These are phyloP conservation scores for Ascochyta koolunga DNA, from an alignment of 2,329 filamentous ascomycete species.

Conservation along the genomic window DNA sequence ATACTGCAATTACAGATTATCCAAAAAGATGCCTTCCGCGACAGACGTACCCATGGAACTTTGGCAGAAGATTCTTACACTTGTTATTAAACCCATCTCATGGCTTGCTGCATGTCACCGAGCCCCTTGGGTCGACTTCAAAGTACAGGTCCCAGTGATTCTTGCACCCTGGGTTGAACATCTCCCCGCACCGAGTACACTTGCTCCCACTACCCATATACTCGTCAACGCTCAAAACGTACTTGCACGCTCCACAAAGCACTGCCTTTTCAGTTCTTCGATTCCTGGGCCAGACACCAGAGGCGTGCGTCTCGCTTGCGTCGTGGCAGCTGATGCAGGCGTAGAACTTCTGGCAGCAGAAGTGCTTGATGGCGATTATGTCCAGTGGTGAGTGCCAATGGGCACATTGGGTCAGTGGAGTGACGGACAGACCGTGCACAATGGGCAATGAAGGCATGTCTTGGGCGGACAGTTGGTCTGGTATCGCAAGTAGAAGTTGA, in stretches of 20 bases:
- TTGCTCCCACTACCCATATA: constrained; percentile 39
- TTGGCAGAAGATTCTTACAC: too few relatives aligned
- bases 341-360: constrained; percentile 47
- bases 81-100: background rate
- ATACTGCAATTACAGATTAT: too few relatives aligned
- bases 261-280: constrained; percentile 32
- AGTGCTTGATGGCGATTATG: constrained; percentile 47
- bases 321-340: constrained; percentile 46
- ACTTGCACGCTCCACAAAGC: constrained; percentile 40
- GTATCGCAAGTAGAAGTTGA: background rate
- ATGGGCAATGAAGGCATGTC: constrained; percentile 4
- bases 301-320: constrained; percentile 31
- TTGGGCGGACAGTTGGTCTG: constrained; percentile 2
- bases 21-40: too few relatives aligned
- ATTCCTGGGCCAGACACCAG: constrained; percentile 29
- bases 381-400: constrained; percentile 44
- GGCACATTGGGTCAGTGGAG: constrained; percentile 39
- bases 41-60: too few relatives aligned
- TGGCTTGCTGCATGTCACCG: background rate
- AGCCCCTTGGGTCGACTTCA: constrained; percentile 14
- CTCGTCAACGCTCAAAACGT: constrained; percentile 35
- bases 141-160: constrained; percentile 46
- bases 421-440: constrained; percentile 37
- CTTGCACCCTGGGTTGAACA: constrained; percentile 46
- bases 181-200: constrained; percentile 34